A percentile compares a stretch with the other conserved stretches of the same genome.
These are phyloP conservation scores for Hapsidospora chrysogenum DNA, from an alignment of 495 filamentous ascomycete species.

Conservation along the genomic window DNA sequence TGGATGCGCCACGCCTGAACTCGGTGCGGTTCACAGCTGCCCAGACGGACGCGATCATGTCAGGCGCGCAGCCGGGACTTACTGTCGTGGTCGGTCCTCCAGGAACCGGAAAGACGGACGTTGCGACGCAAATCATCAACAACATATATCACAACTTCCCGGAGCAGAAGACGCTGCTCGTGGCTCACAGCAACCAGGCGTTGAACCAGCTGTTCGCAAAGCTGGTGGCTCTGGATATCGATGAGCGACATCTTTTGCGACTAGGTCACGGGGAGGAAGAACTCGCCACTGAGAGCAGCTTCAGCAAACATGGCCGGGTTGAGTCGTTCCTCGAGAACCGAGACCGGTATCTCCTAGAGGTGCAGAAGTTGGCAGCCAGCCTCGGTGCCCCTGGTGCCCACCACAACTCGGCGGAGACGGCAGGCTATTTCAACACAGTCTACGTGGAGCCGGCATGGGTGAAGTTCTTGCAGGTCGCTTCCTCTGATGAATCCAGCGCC, in stretches of 20 bases:
- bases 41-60: slow-evolving; percentile 84
- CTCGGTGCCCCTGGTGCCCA: slow-evolving; percentile 81
- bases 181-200: slow-evolving; percentile 96
- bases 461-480: slow-evolving; percentile 53
- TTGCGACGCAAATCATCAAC: slow-evolving; percentile 95
- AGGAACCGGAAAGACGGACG: slow-evolving; percentile 96
- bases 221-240: slow-evolving; percentile 86
- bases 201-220: slow-evolving; percentile 98
- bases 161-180: slow-evolving; percentile 72
- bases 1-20: slow-evolving; percentile 75
- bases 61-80: slow-evolving; percentile 85
- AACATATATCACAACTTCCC: slow-evolving; percentile 99
- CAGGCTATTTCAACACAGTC: slow-evolving; percentile 86
- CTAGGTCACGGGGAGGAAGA: slow-evolving; percentile 94
- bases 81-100: slow-evolving; percentile 92
- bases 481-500: slow-evolving; percentile 31
- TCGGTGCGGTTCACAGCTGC: slow-evolving; percentile 74
- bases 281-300: slow-evolving; percentile 67
- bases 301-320: slow-evolving; percentile 89
- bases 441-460: slow-evolving; percentile 82
- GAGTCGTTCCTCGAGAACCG: slow-evolving; percentile 92
- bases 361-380: slow-evolving; percentile 67
- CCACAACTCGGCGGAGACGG: slow-evolving; percentile 89
- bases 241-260: slow-evolving; percentile 83
- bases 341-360: slow-evolving; percentile 60